These are phyloP conservation scores for Lipomyces yarrowii DNA, from an alignment of 1,139 yeast genomes.

Conservation along the genomic window DNA sequence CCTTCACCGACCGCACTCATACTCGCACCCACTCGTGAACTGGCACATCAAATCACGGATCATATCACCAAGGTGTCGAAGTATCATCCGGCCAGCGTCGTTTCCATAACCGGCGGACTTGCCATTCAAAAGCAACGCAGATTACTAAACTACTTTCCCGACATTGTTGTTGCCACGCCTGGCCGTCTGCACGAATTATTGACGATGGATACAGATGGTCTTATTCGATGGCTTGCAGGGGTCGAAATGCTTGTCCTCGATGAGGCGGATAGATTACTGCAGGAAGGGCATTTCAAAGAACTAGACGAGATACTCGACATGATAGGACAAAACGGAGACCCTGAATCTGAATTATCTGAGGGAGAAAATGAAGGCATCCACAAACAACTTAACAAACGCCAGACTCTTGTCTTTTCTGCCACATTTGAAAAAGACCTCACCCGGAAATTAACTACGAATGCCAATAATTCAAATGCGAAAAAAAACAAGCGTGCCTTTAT, in stretches of 20 bases:
- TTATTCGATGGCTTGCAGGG: slow-evolving; percentile 57
- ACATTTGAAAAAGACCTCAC: slow-evolving; percentile 86
- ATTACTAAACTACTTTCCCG: slow-evolving; percentile 70
- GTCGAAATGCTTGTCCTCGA: slow-evolving; percentile 80
- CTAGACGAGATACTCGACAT: slow-evolving; percentile 74
- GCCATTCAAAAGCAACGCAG: slow-evolving; percentile 93
- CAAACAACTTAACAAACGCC: slow-evolving; percentile 56
- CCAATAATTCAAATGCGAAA: slow-evolving; percentile 30
- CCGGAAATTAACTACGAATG: slow-evolving; percentile 58
- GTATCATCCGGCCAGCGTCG: slow-evolving; percentile 63
- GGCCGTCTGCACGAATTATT: slow-evolving; percentile 87
- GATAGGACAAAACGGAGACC: slow-evolving; percentile 38
- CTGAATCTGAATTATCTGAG: slow-evolving; percentile 16
- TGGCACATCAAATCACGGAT: slow-evolving; percentile 89
- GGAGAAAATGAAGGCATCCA: slow-evolving; percentile 13
- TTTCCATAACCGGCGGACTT: slow-evolving; percentile 91
- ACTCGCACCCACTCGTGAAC: slow-evolving; percentile 94
- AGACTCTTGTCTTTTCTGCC: slow-evolving; percentile 90
- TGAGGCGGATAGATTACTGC: slow-evolving; percentile 96
- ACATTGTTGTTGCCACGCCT: slow-evolving; percentile 90
- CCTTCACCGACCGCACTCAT: slow-evolving; percentile 70
- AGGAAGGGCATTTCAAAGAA: slow-evolving; percentile 96
- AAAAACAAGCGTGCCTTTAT: slow-evolving; percentile 36
- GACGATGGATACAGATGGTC: slow-evolving; percentile 51
- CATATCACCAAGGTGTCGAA: slow-evolving; percentile 69